Conservation (phyloP, 768 basidiomycete genomes). For the Phylloporus rhodoxanthus region DNA sequence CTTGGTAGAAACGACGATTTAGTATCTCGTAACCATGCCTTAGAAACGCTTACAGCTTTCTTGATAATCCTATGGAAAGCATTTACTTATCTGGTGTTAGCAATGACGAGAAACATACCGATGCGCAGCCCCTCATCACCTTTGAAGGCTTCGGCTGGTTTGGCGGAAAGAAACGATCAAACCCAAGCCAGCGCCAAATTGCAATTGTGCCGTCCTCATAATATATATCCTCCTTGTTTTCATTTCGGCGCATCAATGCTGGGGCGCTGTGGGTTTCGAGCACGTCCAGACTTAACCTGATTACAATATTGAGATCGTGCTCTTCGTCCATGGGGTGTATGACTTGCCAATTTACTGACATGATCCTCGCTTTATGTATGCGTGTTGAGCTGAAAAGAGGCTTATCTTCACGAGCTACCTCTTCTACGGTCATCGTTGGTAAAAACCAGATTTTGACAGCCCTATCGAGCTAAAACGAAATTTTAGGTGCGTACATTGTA, state of each 20-base stretch:
- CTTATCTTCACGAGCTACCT: slow-evolving; percentile 60
- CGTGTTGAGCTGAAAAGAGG: slow-evolving; percentile 65
- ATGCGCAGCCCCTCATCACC: slow-evolving; percentile 51
- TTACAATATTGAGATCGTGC: neutral
- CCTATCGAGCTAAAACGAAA: slow-evolving; percentile 53
- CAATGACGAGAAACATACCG: slow-evolving; percentile 37
- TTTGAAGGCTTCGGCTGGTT: slow-evolving; percentile 29
- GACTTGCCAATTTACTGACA: slow-evolving; percentile 57
- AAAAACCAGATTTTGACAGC: slow-evolving; percentile 72
- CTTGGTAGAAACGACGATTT: slow-evolving; percentile 30
- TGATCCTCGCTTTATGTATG: slow-evolving; percentile 60
- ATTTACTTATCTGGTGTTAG: neutral
- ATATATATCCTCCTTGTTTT: slow-evolving; percentile 21
- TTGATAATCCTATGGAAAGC: slow-evolving; percentile 56
- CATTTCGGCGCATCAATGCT: slow-evolving; percentile 37
- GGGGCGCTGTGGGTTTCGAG: slow-evolving; percentile 51
- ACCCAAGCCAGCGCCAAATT: slow-evolving; percentile 65
- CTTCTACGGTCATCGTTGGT: slow-evolving; percentile 33
- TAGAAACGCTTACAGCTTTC: slow-evolving; percentile 54
- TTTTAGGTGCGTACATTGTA: slow-evolving; percentile 1
- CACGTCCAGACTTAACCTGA: slow-evolving; percentile 54
- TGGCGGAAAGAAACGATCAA: slow-evolving; percentile 59
- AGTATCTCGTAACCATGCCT: neutral
- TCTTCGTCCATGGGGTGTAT: neutral
- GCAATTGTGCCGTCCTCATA: slow-evolving; percentile 46